Conservation (phyloP, 1,139 yeast genomes). For the Hansenula anomala region DNA sequence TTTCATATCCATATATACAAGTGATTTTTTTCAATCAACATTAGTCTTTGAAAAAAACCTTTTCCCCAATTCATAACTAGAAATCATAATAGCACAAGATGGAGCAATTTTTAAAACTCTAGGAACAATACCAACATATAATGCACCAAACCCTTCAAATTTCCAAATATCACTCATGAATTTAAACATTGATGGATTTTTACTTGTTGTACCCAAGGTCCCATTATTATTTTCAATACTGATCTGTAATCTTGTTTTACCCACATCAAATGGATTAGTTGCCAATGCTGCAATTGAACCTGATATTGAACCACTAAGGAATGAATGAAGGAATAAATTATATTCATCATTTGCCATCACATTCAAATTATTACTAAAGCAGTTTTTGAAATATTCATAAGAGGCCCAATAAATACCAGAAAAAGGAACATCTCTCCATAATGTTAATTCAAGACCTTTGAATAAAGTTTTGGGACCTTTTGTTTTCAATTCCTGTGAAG, state of each 20-base stretch:
- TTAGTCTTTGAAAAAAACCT: slow-evolving; percentile 38
- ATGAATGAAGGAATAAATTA: slow-evolving; percentile 62
- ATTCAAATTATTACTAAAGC: slow-evolving; percentile 11
- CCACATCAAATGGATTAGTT: slow-evolving; percentile 97
- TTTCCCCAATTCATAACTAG: slow-evolving; percentile 89
- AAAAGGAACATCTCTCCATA: slow-evolving; percentile 98
- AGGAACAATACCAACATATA: slow-evolving; percentile 83
- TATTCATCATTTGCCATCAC: slow-evolving; percentile 23
- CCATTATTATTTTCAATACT: slow-evolving; percentile 21
- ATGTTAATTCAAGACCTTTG: slow-evolving; percentile 79
- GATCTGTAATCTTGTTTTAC: slow-evolving; percentile 86
- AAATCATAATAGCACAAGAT: slow-evolving; percentile 97
- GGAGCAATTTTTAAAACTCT: slow-evolving; percentile 91
- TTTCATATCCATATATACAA: not conserved
- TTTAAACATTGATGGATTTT: slow-evolving; percentile 48
- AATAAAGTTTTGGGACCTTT: slow-evolving; percentile 68
- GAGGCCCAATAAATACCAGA: slow-evolving; percentile 94
- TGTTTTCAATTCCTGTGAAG: slow-evolving; percentile 44
- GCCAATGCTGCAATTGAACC: slow-evolving; percentile 82
- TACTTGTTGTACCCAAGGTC: not conserved
- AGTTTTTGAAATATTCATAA: slow-evolving; percentile 48
- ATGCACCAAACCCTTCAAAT: slow-evolving; percentile 71
- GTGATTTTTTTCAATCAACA: not conserved
- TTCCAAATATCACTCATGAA: slow-evolving; percentile 57
- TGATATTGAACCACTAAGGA: slow-evolving; percentile 77